Conservation (phyloP, 768 basidiomycete species). For the Termitomyces sp. region DNA sequence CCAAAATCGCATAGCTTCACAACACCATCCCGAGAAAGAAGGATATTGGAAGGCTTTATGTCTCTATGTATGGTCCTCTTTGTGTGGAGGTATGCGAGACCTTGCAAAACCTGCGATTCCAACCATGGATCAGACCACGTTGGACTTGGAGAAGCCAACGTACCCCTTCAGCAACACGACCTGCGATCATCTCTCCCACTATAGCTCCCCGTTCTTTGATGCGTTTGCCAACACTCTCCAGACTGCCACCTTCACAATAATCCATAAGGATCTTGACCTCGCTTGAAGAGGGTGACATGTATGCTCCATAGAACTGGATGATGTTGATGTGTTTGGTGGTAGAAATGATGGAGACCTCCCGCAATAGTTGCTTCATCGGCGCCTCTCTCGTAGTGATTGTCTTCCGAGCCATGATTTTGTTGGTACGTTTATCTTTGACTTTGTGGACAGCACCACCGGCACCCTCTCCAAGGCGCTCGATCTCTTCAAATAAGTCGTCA, state of each 20-base stretch:
- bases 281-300: constrained; percentile 77
- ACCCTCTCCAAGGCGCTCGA: constrained; percentile 84
- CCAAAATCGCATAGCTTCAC: constrained; percentile 96
- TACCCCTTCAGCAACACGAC: constrained; percentile 90
- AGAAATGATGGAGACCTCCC: constrained; percentile 89
- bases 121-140: not conserved
- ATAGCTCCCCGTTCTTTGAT: constrained; percentile 74
- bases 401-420: constrained; percentile 87
- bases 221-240: constrained; percentile 84
- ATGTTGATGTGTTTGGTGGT: constrained; percentile 83
- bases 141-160: constrained; percentile 18
- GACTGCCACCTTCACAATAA: constrained; percentile 76
- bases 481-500: constrained; percentile 70
- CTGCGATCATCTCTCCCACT: constrained; percentile 84
- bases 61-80: constrained; percentile 93
- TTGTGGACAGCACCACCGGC: constrained; percentile 96
- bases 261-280: constrained; percentile 98
- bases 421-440: constrained; percentile 78
- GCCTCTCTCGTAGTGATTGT: constrained; percentile 89
- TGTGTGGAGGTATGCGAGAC: constrained; percentile 89
- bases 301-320: constrained; percentile 88
- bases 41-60: constrained; percentile 91
- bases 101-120: constrained; percentile 64
- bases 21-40: constrained; percentile 82
- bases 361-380: constrained; percentile 85